These are phyloP conservation scores for Hyaloscypha bicolor DNA, from an alignment of 495 filamentous ascomycete genomes.

Conservation along the genomic window DNA sequence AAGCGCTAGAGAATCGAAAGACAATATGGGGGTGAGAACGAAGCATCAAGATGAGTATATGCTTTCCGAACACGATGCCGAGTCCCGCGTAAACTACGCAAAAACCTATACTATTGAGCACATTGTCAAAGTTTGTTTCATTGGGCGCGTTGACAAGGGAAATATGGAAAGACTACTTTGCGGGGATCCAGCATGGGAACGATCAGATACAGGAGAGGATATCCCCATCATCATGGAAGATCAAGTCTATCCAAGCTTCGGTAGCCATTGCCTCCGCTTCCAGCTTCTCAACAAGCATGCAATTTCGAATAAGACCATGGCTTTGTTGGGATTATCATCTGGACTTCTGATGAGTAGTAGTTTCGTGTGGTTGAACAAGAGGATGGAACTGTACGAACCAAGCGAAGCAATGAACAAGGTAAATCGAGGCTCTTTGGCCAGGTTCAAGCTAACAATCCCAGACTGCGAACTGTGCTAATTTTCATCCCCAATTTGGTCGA, in stretches of 20 bases:
- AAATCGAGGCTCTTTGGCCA: neutral
- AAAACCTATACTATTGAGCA: slow-evolving; percentile 30
- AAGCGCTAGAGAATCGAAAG: too few relatives aligned
- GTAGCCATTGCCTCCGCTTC: neutral
- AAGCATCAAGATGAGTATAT: too few relatives aligned
- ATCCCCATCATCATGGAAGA: neutral
- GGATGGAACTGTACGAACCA: neutral
- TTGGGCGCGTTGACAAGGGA: slow-evolving; percentile 7
- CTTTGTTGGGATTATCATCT: neutral
- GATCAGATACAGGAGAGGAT: neutral
- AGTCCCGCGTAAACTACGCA: slow-evolving; percentile 22
- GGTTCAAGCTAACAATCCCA: neutral
- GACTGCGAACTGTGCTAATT: neutral
- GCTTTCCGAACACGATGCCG: neutral
- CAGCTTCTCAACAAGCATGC: neutral
- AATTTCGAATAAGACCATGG: neutral
- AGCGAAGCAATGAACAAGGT: neutral
- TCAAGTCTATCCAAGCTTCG: neutral
- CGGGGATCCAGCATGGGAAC: neutral
- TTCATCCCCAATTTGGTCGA: neutral
- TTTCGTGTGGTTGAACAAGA: neutral
- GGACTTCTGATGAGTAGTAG: neutral
- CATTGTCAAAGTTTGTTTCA: slow-evolving; percentile 27
- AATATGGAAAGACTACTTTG: neutral
- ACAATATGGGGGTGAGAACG: too few relatives aligned